These are phyloP conservation scores for Debaryomyces psychrophilus DNA, from an alignment of 1,139 yeast genomes.

Conservation along the genomic window DNA sequence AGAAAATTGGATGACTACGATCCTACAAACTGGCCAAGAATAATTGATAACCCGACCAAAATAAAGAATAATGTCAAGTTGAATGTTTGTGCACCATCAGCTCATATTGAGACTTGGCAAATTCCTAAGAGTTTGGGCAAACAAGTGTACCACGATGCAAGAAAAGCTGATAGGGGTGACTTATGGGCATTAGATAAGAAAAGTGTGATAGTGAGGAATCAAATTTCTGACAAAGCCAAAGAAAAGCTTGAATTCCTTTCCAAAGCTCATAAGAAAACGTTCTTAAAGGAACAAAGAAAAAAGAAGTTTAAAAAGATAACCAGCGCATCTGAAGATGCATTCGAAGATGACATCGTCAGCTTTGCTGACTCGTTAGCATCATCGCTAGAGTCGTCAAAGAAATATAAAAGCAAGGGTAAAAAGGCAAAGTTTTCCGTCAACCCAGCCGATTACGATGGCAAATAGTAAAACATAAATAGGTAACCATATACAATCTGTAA, in stretches of 20 bases:
- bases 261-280: slow-evolving; percentile 45
- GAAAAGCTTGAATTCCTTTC: slow-evolving; percentile 42
- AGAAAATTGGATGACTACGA: slow-evolving; percentile 28
- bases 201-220: slow-evolving; percentile 48
- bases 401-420: slow-evolving; percentile 39
- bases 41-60: slow-evolving; percentile 71
- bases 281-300: slow-evolving; percentile 46
- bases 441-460: slow-evolving; percentile 28
- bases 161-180: slow-evolving; percentile 85
- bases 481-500: slow-evolving; percentile 10
- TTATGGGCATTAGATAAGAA: slow-evolving; percentile 85
- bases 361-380: slow-evolving; percentile 42
- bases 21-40: slow-evolving; percentile 68
- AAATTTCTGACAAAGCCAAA: slow-evolving; percentile 32
- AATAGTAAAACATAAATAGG: slow-evolving; percentile 15
- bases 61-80: slow-evolving; percentile 81
- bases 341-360: slow-evolving; percentile 36
- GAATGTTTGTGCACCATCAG: slow-evolving; percentile 79
- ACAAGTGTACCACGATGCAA: slow-evolving; percentile 84
- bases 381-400: slow-evolving; percentile 36
- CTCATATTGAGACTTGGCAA: slow-evolving; percentile 83
- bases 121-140: slow-evolving; percentile 79
- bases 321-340: slow-evolving; percentile 34
- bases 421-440: slow-evolving; percentile 34
- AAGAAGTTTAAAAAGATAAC: slow-evolving; percentile 45